phyloP scores from a whole-genome alignment of 371 early-diverging fungal species.

The Mucor irregularis region DNA sequence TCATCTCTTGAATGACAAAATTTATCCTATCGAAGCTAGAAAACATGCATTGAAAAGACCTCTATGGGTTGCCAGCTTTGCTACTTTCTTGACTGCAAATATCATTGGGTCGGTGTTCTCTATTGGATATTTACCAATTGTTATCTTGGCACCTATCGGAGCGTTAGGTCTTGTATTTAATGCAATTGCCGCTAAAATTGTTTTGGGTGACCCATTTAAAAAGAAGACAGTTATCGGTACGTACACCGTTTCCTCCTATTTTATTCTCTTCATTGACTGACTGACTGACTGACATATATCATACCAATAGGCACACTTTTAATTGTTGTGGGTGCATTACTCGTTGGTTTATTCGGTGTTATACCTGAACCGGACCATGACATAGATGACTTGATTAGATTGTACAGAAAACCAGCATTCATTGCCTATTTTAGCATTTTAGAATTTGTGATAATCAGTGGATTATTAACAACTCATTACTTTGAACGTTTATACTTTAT shows the following conservation, averaged over 20 bases:
- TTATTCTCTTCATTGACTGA: too few species aligned
- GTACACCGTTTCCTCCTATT: too few species aligned
- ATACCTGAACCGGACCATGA: constrained; percentile 74
- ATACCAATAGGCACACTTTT: constrained; percentile 58
- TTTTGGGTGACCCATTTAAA: constrained; percentile 69
- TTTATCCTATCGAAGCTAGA: constrained; percentile 54
- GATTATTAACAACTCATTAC: constrained; percentile 55
- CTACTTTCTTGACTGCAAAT: constrained; percentile 66
- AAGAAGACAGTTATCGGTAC: constrained; percentile 59
- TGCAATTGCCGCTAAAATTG: constrained; percentile 70
- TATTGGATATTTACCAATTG: constrained; percentile 81
- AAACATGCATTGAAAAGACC: constrained; percentile 48
- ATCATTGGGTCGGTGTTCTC: constrained; percentile 74
- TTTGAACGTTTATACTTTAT: constrained; percentile 44
- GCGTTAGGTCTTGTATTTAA: constrained; percentile 80
- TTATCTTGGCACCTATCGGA: constrained; percentile 81
- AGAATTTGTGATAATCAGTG: constrained; percentile 51
- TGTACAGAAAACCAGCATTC: constrained; percentile 74
- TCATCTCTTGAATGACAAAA: constrained; percentile 58
- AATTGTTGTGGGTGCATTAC: constrained; percentile 68
- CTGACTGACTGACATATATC: background rate
- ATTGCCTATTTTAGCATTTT: constrained; percentile 70
- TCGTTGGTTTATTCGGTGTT: constrained; percentile 76
- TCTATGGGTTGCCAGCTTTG: constrained; percentile 50
- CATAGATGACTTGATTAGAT: constrained; percentile 67